These are phyloP conservation scores for Diaporthe caulivora DNA, from an alignment of 2,329 filamentous ascomycete species.

Conservation along the genomic window DNA sequence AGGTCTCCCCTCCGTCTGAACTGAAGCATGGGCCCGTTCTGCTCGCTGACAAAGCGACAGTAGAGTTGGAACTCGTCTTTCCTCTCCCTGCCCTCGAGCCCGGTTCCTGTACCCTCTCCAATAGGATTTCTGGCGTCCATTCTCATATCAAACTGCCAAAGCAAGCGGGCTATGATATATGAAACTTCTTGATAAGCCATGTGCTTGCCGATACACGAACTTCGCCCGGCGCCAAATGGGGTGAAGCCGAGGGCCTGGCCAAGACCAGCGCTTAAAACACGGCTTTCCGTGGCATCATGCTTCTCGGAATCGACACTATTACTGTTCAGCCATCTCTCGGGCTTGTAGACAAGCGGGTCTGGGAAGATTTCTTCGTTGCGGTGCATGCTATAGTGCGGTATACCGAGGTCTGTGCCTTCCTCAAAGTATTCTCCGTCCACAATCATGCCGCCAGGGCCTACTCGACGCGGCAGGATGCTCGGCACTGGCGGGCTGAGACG, in stretches of 20 bases:
- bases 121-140: background rate
- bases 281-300: too few species aligned
- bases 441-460: background rate
- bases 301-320: background rate
- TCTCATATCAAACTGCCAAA: background rate
- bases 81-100: background rate
- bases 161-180: background rate
- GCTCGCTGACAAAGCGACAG: constrained; percentile 1
- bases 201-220: background rate
- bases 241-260: constrained; percentile 1
- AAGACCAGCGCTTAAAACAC: background rate
- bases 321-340: background rate
- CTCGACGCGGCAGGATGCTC: background rate
- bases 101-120: constrained; percentile 1
- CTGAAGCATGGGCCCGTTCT: background rate
- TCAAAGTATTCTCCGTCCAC: background rate
- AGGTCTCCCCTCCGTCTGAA: background rate
- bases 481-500: background rate
- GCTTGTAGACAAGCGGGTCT: background rate
- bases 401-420: background rate
- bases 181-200: background rate
- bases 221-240: background rate
- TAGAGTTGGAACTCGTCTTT: constrained; percentile 18
- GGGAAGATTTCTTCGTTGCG: background rate
- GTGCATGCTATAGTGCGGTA: background rate